Conservation (phyloP, 78 protist species). For the Dictyostelium firmibasis region DNA sequence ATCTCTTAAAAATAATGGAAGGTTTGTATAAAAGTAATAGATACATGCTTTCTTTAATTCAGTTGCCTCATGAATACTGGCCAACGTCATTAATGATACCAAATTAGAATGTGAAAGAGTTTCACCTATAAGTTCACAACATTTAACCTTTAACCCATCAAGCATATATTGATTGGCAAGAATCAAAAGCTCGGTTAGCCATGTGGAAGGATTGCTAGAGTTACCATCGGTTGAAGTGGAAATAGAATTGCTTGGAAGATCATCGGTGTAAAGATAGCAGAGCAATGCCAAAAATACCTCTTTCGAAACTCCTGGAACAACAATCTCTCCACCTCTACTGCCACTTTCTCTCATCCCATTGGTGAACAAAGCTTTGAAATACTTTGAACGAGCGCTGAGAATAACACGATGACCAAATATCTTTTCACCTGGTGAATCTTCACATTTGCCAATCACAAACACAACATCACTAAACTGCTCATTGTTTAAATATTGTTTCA, state of each 20-base stretch:
- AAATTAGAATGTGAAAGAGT: constrained; percentile 27
- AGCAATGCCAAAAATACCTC: constrained; percentile 62
- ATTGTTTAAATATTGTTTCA: constrained; percentile 52
- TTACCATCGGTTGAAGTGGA: not conserved
- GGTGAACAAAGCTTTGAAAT: constrained; percentile 60
- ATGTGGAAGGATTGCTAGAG: not conserved
- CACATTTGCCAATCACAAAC: constrained; percentile 29
- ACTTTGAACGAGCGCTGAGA: constrained; percentile 62
- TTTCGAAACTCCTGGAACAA: constrained; percentile 37
- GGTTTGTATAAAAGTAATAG: constrained; percentile 31
- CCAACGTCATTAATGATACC: constrained; percentile 43
- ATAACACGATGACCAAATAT: constrained; percentile 63
- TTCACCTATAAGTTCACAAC: constrained; percentile 70
- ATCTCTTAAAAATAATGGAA: constrained; percentile 60
- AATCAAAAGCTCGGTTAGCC: constrained; percentile 44
- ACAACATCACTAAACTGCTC: constrained; percentile 65
- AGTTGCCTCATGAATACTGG: constrained; percentile 64
- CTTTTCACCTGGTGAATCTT: constrained; percentile 16
- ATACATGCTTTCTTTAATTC: constrained; percentile 65
- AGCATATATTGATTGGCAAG: constrained; percentile 73
- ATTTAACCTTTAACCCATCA: constrained; percentile 69
- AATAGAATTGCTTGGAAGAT: constrained; percentile 5
- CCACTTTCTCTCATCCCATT: constrained; percentile 70
- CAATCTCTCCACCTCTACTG: constrained; percentile 6
- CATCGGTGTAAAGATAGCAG: constrained; percentile 74